Percentiles rank a stretch among this genome's conserved stretches.
Evolutionary conservation across 768 basidiomycete genomes (phyloP).

Genomic region (Xerocomellus intermedius): DNA sequence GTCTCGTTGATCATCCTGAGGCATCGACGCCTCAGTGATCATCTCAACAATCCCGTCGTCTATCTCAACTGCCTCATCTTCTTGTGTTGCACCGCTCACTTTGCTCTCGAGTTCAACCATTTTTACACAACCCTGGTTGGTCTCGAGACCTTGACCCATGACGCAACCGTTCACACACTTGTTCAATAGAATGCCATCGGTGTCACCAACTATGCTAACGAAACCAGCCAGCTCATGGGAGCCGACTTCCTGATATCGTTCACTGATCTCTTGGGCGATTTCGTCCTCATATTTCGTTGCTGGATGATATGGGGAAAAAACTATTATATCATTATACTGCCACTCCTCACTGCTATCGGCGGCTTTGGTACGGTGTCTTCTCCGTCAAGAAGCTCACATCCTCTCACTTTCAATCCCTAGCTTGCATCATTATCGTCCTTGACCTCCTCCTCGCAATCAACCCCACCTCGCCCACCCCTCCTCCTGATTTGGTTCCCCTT

Average conservation of each 20-base stretch:
- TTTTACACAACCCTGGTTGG: constrained; percentile 35
- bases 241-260: constrained; percentile 39
- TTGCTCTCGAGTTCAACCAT: constrained; percentile 37
- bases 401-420: constrained; percentile 15
- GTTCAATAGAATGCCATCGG: constrained; percentile 24
- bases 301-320: constrained; percentile 41
- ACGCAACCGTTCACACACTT: neutral
- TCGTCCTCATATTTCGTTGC: constrained; percentile 41
- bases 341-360: constrained; percentile 33
- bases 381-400: neutral
- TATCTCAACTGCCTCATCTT: constrained; percentile 33
- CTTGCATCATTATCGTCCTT: constrained; percentile 30
- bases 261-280: constrained; percentile 36
- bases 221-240: constrained; percentile 31
- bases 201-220: constrained; percentile 28
- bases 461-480: constrained; percentile 35
- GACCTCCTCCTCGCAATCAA: constrained; percentile 28
- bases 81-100: constrained; percentile 32
- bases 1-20: constrained; percentile 27
- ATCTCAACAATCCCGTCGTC: constrained; percentile 26
- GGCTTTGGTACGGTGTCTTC: constrained; percentile 33
- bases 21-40: constrained; percentile 6
- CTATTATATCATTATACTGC: constrained; percentile 34
- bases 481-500: constrained; percentile 35
- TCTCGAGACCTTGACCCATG: neutral